Conservation (phyloP, 441 rosid species). For the Breynia disticha region DNA sequence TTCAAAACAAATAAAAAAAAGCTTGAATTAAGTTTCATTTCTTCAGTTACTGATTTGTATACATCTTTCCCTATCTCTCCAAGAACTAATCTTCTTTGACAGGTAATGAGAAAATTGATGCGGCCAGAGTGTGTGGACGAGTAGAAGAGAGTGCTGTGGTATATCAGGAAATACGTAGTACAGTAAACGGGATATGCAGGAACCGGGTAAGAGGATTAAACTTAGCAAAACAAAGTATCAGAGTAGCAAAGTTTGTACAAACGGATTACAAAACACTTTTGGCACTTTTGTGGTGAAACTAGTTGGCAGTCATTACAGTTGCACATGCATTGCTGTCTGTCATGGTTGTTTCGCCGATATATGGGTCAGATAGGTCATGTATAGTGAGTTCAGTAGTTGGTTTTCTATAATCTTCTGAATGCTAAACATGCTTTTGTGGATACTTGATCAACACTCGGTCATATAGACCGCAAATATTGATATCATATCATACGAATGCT, state of each 20-base stretch:
- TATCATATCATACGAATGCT: too few species aligned
- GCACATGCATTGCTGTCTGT: too few species aligned
- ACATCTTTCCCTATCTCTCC: neutral
- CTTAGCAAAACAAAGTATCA: neutral
- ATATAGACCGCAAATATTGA: too few species aligned
- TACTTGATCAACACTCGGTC: too few species aligned
- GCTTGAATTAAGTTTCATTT: neutral
- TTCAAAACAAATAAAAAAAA: neutral
- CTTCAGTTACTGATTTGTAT: neutral
- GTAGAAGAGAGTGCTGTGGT: neutral
- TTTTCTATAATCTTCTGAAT: too few species aligned
- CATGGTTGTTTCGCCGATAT: too few species aligned
- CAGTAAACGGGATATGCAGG: conserved; percentile 1
- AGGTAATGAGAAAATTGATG: conserved; percentile 4
- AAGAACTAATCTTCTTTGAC: conserved; percentile 11
- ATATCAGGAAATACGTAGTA: neutral
- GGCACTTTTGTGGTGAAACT: neutral
- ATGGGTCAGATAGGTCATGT: too few species aligned
- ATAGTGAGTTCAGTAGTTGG: too few species aligned
- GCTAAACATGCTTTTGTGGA: too few species aligned
- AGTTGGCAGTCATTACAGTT: neutral
- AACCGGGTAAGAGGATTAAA: neutral
- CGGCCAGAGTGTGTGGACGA: neutral
- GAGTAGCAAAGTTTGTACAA: neutral
- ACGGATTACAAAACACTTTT: neutral